Evolutionary conservation across 2,329 filamentous ascomycete species (phyloP), one percentile per base, ranked within the genome.

Genomic region (Cladorrhinum sp.): DNA sequence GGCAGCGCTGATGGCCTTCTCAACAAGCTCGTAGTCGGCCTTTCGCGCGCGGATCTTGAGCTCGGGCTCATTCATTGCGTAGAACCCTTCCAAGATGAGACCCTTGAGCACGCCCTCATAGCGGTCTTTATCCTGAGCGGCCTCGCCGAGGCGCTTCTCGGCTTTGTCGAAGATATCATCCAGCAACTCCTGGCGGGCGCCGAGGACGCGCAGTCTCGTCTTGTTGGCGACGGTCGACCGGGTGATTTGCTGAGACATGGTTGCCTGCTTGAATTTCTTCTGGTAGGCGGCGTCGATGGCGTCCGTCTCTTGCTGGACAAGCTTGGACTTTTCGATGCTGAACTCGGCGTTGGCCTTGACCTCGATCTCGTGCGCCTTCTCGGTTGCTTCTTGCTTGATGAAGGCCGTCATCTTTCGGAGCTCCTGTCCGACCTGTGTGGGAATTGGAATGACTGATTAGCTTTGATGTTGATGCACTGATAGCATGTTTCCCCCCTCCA

Each of bases 391-490:
- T 81, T 98, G 95, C 78, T 92, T 91, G 87, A 99, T 99, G 86
- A 99, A 99, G 75, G 93, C 94, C 63, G 95, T 98, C 95, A 99
- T 99, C 86, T 99, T 99, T 84, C 91, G 93, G 79, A 99, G 91
- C 87, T 99, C 95, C 80, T 91, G 88, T 80, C 91, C 88, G 84
- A 99, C 95, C 92, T 98, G 76, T 21, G 36, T 58, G 57, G 64
- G 75, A 26, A 50, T 59, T 66, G 64, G 59, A 65, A 61, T 64
- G 58, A 66, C 60, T 58, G 56, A 62, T 63, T 24, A 36, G 23
- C 16, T 30, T 55, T 20, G 20, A 39, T 16, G 23, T 46, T 5
- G 14, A 12, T 33, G 33, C n/a, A n/a, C n/a, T n/a, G n/a, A n/a
- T n/a, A n/a, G 14, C 12, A 46, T 39, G 56, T 51, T 54, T 16